Conservation (phyloP, 495 filamentous ascomycete genomes). For the Neurospora sublineolata region DNA sequence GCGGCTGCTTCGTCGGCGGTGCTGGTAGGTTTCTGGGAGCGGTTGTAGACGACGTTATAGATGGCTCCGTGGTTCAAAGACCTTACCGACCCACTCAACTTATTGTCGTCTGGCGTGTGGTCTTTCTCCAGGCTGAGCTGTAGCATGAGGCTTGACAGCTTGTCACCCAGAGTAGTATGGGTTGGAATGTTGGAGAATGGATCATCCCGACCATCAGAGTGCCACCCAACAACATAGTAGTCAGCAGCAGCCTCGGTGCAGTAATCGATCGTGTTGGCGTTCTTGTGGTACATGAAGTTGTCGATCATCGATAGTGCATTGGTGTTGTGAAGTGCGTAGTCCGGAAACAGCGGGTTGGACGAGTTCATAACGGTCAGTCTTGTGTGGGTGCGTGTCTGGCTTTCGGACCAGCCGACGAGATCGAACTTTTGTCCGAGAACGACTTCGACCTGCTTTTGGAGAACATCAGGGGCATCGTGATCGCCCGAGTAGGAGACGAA, state of each 20-base stretch:
- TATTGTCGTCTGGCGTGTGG: too few species aligned
- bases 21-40: constrained; percentile 11
- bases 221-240: constrained; percentile 45
- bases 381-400: constrained; percentile 17
- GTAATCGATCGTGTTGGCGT: constrained; percentile 6
- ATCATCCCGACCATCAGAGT: constrained; percentile 21
- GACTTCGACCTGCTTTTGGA: constrained; percentile 34
- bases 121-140: too few species aligned
- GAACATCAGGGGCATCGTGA: constrained; percentile 9
- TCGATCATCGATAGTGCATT: constrained; percentile 43
- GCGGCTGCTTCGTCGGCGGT: constrained; percentile 16
- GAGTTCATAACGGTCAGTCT: not conserved
- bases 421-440: constrained; percentile 35
- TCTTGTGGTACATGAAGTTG: constrained; percentile 26
- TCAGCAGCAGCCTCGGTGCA: constrained; percentile 21
- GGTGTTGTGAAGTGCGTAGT: constrained; percentile 36
- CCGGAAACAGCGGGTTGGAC: constrained; percentile 39
- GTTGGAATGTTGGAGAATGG: not conserved
- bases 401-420: constrained; percentile 14
- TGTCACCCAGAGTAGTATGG: too few species aligned
- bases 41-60: constrained; percentile 33
- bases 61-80: constrained; percentile 31
- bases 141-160: too few species aligned
- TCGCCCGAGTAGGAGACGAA: constrained; percentile 18
- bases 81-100: too few species aligned